phyloP scores from a whole-genome alignment of 2,329 filamentous ascomycete genomes.

The Arthrobotrys sphaeroides region DNA sequence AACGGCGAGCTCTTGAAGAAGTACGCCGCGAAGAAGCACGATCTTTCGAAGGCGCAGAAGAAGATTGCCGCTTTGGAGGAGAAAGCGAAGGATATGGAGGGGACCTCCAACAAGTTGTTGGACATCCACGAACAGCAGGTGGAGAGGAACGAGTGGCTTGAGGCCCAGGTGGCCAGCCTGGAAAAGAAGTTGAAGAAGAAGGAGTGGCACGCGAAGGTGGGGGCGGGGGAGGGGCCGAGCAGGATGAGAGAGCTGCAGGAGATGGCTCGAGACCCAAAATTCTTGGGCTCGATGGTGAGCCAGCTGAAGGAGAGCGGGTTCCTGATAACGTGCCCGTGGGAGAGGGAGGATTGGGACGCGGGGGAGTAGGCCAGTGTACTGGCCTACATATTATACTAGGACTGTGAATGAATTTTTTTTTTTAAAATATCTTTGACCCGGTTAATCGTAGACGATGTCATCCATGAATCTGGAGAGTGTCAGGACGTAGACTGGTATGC shows the following conservation, averaged over 20 bases:
- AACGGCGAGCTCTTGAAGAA: not conserved
- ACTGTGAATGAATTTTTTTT: too few relatives aligned
- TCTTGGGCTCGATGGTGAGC: too few relatives aligned
- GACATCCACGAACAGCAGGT: slow-evolving; percentile 17
- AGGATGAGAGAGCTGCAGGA: slow-evolving; percentile 10
- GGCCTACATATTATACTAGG: too few relatives aligned
- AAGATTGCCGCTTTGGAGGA: not conserved
- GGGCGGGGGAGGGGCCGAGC: not conserved
- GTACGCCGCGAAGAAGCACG: not conserved
- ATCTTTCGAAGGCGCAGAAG: not conserved
- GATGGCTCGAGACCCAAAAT: too few relatives aligned
- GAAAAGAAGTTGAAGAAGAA: not conserved
- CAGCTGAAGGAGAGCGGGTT: too few relatives aligned
- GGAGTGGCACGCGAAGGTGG: too few relatives aligned
- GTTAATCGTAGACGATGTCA: not conserved
- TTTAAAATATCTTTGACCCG: not conserved
- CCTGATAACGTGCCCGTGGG: too few relatives aligned
- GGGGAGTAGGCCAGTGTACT: too few relatives aligned
- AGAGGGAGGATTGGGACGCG: too few relatives aligned
- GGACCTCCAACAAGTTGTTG: not conserved
- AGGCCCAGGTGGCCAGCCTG: too few relatives aligned
- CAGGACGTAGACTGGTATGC: not conserved
- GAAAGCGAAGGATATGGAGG: not conserved
- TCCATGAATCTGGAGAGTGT: too few relatives aligned
- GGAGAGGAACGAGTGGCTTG: not conserved